A percentile compares a stretch with the other conserved stretches of the same genome.
Conservation (phyloP, 441 rosid species). For the Mallotus japonicus region DNA sequence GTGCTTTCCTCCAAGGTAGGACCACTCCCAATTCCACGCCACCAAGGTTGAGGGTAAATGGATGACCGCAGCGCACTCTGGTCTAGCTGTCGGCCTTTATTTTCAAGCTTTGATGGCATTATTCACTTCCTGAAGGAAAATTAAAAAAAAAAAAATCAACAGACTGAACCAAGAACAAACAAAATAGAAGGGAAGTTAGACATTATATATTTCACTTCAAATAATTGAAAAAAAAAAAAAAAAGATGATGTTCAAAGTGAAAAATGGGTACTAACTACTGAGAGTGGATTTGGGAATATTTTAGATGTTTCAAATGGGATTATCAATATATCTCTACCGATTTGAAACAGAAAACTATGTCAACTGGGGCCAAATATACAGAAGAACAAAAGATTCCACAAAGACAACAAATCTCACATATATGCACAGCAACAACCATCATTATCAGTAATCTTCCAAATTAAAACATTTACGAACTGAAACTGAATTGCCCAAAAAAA, state of each 20-base stretch:
- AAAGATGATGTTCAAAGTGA: background rate
- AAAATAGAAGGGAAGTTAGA: background rate
- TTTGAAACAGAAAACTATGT: background rate
- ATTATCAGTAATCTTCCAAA: background rate
- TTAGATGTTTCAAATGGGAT: background rate
- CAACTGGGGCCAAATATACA: background rate
- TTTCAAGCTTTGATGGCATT: constrained; percentile 46
- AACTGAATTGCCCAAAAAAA: too few relatives aligned
- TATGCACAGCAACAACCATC: background rate
- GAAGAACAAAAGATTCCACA: background rate
- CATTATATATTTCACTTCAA: too few relatives aligned
- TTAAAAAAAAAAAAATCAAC: constrained; percentile 5
- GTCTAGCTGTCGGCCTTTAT: constrained; percentile 30
- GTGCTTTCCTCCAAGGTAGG: constrained; percentile 31
- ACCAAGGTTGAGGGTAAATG: constrained; percentile 49
- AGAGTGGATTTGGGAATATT: too few relatives aligned
- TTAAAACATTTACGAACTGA: background rate
- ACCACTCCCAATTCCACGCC: constrained; percentile 44
- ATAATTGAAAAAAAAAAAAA: background rate
- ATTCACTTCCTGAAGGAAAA: constrained; percentile 26
- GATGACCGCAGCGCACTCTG: constrained; percentile 37
- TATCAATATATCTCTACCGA: background rate
- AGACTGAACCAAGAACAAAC: constrained; percentile 7
- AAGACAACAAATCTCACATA: background rate
- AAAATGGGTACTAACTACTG: background rate